Base-by-base conservation (phyloP, 768 basidiomycete genomes). In the Pleurotus tuber-regium region DNA sequence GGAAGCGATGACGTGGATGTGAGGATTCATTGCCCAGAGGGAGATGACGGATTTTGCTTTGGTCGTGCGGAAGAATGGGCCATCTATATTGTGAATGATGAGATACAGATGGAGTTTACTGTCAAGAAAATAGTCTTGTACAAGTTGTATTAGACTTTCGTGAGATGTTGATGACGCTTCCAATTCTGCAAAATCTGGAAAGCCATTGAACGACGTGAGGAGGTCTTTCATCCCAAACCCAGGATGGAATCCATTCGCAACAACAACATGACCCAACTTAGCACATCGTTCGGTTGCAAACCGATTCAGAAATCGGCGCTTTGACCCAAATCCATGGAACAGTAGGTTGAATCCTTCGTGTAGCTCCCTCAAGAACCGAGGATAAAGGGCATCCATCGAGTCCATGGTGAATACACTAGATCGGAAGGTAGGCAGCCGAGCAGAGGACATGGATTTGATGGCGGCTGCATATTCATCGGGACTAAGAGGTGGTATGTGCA, bases 251-350 rank as follows among this genome's bases (percentile, higher is more conserved):
- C 82, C 92, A 59, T 96, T 90, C 21, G 84, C 78, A 18, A 94
- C 73, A 50, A 92, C 79, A 38, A 91, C 86, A 55, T 90, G 79
- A 0, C 92, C 92, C 0, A 62, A 66, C 48, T 72, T 79, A 5
- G 79, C 67, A 55, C 89, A 82, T 18, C 69, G 62, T 0, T 76
- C 69, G 3, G 64, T 70, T 1, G 87, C 92, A 51, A 97, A 90
- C 18, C 79, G 71, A 62, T 96, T 90, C 26, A 99, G 71, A 7
- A 87, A 57, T 14, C 62, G 65, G 50, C 91, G 77, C 65, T 99
- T 99, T 16, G 92, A 95, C 4, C 96, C 96, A 60, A 84, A 81
- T 1, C 96, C 96, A 60, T 92, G 92, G 66, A 92, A 85, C 16
- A 95, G 67, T 38, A 98, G 70, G 65, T 91, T 94, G 75, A 93